Evolutionary conservation across 441 rosid genomes (phyloP), one percentile per base, ranked within the genome.

Genomic region (Biscutella laevigata): DNA sequence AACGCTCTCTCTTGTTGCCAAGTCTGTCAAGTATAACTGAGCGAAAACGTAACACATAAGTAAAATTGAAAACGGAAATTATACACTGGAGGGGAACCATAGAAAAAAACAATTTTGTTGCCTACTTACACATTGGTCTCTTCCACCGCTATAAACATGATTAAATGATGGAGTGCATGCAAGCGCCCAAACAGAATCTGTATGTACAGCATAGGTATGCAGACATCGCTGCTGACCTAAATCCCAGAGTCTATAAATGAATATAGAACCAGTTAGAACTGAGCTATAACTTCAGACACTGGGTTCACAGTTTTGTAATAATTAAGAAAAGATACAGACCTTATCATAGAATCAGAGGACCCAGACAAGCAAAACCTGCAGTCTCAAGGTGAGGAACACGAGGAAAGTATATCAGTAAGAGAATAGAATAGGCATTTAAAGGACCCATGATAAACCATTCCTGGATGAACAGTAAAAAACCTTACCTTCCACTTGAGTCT

Each of bases 131-230:
- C 91, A 87, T 65, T 75, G 84, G 73, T 94, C 99, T 78, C 99
- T 83, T 59, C 99, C 99, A 38, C 99, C 99, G 50, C 99, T 94
- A 64, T 89, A 94, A 70, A 89, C 97, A 61, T 94, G 97, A 77
- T 76, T 81, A 72, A 94, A 86, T 7, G 96, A 68, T 8, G 99
- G 83, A 53, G 87, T 80, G 79, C 97, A 84, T 41, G 95, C 96
- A 76, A 94, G 97, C 34, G 99, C 88, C 99, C 99, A 89, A 51
- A 94, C 97, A 76, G 97, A 89, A 78, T 94, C 97, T 45, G 97
- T 89, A 66, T 94, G 99, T 63, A 94, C 99, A 5, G 97, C 97
- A 75, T 94, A 94, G 47, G 99, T 89, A 77, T 94, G 97, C 67
- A 94, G 54, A 63, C 99, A 94, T 47, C 97, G 85, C 75, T 94